Percentiles rank a stretch among this genome's conserved stretches.
phyloP scores from a whole-genome alignment of 225 moss, liverwort and hornwort species.

The Pseudoscleropodium purum region DNA sequence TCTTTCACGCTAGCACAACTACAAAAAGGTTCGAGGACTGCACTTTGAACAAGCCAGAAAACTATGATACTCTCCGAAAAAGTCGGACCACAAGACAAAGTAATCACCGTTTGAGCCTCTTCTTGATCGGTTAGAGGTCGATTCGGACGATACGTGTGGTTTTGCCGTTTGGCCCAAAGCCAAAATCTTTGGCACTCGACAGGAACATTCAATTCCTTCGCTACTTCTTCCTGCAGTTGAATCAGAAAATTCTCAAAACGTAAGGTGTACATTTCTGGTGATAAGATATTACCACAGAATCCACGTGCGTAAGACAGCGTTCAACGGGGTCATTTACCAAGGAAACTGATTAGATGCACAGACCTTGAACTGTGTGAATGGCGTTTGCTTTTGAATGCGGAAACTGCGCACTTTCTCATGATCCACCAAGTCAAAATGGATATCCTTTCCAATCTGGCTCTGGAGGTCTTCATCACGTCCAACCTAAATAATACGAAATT shows the following conservation, averaged over 20 bases:
- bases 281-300: not conserved
- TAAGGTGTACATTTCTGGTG: not conserved
- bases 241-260: not conserved
- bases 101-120: conserved; percentile 80
- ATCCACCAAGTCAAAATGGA: conserved; percentile 98
- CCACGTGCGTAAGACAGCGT: not conserved
- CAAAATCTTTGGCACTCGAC: conserved; percentile 88
- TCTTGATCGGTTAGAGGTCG: conserved; percentile 92
- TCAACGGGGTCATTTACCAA: not conserved
- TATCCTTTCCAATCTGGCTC: conserved; percentile 95
- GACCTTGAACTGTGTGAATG: conserved; percentile 96
- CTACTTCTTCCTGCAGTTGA: conserved; percentile 76
- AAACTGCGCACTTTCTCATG: conserved; percentile 99
- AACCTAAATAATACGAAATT: conserved; percentile 37
- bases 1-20: not conserved
- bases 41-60: not conserved
- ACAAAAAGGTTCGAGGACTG: not conserved
- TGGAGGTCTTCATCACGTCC: conserved; percentile 95
- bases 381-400: conserved; percentile 98
- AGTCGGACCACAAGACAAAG: not conserved
- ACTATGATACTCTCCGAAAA: not conserved
- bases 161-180: conserved; percentile 99
- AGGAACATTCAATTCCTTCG: conserved; percentile 80
- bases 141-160: conserved; percentile 97
- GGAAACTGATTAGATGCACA: not conserved